Evolutionary conservation across 805 yeast genomes (phyloP), one percentile per base, ranked within the genome.

Genomic region (Ogataea henricii): DNA sequence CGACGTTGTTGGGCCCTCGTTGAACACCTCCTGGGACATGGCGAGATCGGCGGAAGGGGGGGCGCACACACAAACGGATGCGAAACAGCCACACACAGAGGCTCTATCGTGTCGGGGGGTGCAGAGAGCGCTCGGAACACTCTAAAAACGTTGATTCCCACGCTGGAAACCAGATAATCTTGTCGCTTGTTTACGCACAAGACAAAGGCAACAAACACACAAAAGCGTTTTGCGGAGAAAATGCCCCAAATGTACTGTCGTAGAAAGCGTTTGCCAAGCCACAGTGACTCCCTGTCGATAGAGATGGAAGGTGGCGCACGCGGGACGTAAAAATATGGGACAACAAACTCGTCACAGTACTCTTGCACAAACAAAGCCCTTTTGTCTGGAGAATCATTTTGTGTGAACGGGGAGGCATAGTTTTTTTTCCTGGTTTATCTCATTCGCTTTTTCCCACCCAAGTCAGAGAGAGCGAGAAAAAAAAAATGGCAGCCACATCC

Each of bases 1-100:
- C 27, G 84, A 79, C 25, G 83, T 77, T 46, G 83, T 78, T 40
- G 84, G 83, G 27, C 84, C 84, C 45, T 82, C 83, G 43, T 76
- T 65, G 57, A 78, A 79, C 17, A 68, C 71, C 40, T 68, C 70
- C 20, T 60, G 46, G 2, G 67, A 58, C 60, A 57, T 60, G 37
- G 30, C 49, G 16, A 7, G 12, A 6, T 20, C 13, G 27, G 17
- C 20, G 23, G 32, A 16, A 16, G 33, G n/a, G 32, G 21, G 4
- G n/a, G 37, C 22, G 37, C 4, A n/a, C 18, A 30, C 34, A n/a
- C 30, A 27, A 27, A 14, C 4, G 10, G 13, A 14, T 12, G 5
- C 14, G 10, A 27, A 27, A 27, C 13, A 23, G 10, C 30, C 5
- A 14, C 30, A 27, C 10, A 27, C 13, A 27, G 13, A 27, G 14